Percentiles rank a stretch among this genome's conserved stretches.
phyloP scores from a whole-genome alignment of 305 asterid genomes.

The Euphrasia arctica region DNA sequence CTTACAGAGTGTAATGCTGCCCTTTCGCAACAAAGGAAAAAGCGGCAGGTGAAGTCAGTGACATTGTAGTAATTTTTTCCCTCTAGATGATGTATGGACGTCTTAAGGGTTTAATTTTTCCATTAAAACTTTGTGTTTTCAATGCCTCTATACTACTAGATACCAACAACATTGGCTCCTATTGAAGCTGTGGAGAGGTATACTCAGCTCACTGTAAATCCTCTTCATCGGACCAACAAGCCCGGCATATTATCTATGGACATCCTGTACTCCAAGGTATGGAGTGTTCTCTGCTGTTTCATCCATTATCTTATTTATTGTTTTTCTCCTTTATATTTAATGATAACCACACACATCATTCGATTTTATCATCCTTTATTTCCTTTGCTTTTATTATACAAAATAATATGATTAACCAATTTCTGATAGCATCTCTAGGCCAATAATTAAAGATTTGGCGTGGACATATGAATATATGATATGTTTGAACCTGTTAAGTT shows the following conservation, averaged over 20 bases:
- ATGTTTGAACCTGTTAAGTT: slow-evolving; percentile 7
- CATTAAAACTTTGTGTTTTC: slow-evolving; percentile 12
- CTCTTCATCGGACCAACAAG: slow-evolving; percentile 91
- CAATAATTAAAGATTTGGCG: slow-evolving; percentile 9
- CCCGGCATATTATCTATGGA: slow-evolving; percentile 89
- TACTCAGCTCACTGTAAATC: slow-evolving; percentile 83
- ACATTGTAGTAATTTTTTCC: slow-evolving; percentile 15
- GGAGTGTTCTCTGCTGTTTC: slow-evolving; percentile 19
- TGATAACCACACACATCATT: too few species aligned
- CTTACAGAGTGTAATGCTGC: slow-evolving; percentile 80
- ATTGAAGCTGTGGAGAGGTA: slow-evolving; percentile 76
- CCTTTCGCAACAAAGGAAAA: slow-evolving; percentile 90
- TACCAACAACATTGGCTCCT: slow-evolving; percentile 72
- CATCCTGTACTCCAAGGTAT: slow-evolving; percentile 66
- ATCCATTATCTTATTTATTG: background rate
- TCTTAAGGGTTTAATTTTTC: slow-evolving; percentile 3
- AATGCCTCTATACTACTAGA: slow-evolving; percentile 31
- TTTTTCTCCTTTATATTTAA: too few species aligned
- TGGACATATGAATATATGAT: background rate
- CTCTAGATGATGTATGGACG: slow-evolving; percentile 14
- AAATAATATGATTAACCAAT: slow-evolving; percentile 1
- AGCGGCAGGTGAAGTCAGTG: slow-evolving; percentile 58
- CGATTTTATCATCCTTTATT: background rate
- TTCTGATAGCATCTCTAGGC: slow-evolving; percentile 17
- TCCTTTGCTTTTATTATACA: slow-evolving; percentile 6